Evolutionary conservation across 345 rosid species (phyloP).

Genomic region (Pugionium dolabratum): DNA sequence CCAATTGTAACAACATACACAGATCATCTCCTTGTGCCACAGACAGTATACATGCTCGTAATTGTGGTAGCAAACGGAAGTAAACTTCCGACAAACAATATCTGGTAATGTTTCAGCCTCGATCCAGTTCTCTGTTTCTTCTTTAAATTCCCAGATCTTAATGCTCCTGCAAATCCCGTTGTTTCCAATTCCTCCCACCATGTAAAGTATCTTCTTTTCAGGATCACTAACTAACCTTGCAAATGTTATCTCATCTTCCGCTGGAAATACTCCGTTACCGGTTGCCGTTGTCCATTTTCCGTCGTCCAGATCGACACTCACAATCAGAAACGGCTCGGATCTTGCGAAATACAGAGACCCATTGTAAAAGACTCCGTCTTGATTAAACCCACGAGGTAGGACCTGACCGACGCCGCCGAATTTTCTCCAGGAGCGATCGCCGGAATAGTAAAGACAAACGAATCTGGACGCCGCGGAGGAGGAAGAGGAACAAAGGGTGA

Average conservation of each 20-base stretch:
- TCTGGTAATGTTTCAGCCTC: constrained; percentile 73
- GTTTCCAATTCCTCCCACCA: constrained; percentile 80
- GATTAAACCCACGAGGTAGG: constrained; percentile 47
- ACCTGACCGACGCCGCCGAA: constrained; percentile 49
- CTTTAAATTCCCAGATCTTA: constrained; percentile 64
- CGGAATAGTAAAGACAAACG: constrained; percentile 66
- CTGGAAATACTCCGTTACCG: constrained; percentile 45
- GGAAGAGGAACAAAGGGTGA: constrained; percentile 50
- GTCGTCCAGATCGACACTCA: constrained; percentile 48
- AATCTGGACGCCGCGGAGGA: constrained; percentile 32
- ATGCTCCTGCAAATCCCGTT: constrained; percentile 80
- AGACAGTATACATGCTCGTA: constrained; percentile 87
- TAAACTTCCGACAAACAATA: constrained; percentile 71
- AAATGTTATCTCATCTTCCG: constrained; percentile 49
- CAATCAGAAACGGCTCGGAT: constrained; percentile 63
- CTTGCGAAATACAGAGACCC: constrained; percentile 62
- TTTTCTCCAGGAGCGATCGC: constrained; percentile 49
- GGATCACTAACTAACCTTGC: constrained; percentile 63
- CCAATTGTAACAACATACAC: constrained; percentile 92
- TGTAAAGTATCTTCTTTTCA: constrained; percentile 49
- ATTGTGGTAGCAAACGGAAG: constrained; percentile 83
- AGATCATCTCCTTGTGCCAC: constrained; percentile 81
- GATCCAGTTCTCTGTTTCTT: constrained; percentile 48
- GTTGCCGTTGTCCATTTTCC: constrained; percentile 49
- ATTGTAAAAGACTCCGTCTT: constrained; percentile 60